A percentile compares a stretch with the other conserved stretches of the same genome.
Conservation (phyloP, 345 rosid species). For the Dipteronia dyeriana region DNA sequence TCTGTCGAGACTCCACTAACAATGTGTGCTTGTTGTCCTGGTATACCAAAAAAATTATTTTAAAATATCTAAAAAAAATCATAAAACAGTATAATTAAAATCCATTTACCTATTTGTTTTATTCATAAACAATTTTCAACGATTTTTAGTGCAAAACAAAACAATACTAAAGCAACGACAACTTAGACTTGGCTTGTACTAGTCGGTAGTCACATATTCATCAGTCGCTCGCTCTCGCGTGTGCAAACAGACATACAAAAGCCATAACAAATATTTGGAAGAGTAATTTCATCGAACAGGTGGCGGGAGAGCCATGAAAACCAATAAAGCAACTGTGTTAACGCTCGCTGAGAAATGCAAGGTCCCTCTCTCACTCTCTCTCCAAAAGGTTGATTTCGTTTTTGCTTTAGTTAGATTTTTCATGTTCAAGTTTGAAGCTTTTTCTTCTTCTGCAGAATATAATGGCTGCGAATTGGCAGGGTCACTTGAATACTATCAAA, state of each 20-base stretch:
- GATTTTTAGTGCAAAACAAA: too few relatives aligned
- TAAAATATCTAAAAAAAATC: too few relatives aligned
- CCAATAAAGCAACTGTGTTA: conserved; percentile 48
- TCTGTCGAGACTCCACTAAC: too few relatives aligned
- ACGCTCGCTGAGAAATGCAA: conserved; percentile 74
- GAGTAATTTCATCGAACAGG: conserved; percentile 53
- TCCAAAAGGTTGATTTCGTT: not conserved
- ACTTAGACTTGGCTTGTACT: too few relatives aligned
- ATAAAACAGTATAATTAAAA: too few relatives aligned
- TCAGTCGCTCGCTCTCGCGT: not conserved
- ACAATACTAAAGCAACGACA: too few relatives aligned
- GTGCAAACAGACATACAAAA: not conserved
- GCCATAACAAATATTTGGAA: not conserved
- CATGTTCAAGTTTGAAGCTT: not conserved
- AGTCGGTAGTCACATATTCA: too few relatives aligned
- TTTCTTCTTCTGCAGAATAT: conserved; percentile 50
- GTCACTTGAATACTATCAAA: conserved; percentile 69
- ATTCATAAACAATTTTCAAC: too few relatives aligned
- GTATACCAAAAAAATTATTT: too few relatives aligned
- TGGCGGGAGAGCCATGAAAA: conserved; percentile 52
- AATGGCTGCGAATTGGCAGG: conserved; percentile 83
- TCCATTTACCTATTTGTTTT: too few relatives aligned
- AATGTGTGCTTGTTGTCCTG: too few relatives aligned
- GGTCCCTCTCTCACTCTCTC: conserved; percentile 33
- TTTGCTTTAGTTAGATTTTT: not conserved